Base-by-base conservation (phyloP, 225 moss, liverwort and hornwort genomes). In the Anthoceros angustus region DNA sequence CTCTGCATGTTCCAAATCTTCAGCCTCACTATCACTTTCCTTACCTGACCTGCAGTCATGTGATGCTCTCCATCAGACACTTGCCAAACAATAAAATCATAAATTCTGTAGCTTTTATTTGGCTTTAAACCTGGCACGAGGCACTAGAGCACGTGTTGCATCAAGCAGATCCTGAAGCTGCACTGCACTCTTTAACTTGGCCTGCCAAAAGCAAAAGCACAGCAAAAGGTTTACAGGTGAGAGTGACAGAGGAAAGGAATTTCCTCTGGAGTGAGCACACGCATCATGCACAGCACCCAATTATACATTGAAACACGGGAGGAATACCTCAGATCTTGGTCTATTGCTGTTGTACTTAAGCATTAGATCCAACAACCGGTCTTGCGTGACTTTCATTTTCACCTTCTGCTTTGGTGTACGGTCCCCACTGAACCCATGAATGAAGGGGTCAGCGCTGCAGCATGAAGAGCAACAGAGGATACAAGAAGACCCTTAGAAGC, bases 371-470 rank as follows among this genome's bases (percentile, higher is more conserved):
- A 98, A 81, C 61, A 98, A 74, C 79, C 91, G 87, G 40, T 98
- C 91, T 70, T 98, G 98, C 25, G 98, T 98, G 63, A 98, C 89
- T 88, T 86, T 98, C 86, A 98, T 77, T 84, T 98, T 98, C 73
- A 98, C 98, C 65, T 98, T 98, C 73, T 98, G 98, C 71, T 98
- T 98, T 10, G 98, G 98, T 49, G 98, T 98, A 68, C 98, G 87
- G 68, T 98, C 98, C 70, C 98, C 98, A 78, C 98, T 98, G 70
- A 64, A 43, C 12, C 8, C 42, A 43, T 42, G 41, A 64, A 8
- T 38, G 6, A 62, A 21, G 23, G 12, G 14, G 18, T 66, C 39
- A 10, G 10, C 12, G 40, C 16, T 25, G 55, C 21, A 14, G 23
- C 10, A 39, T 41, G 25, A 67, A 26, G 55, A 2, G 11, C 25